phyloP scores from a whole-genome alignment of 768 basidiomycete species.

The Lanmaoa pseudosensibilis region DNA sequence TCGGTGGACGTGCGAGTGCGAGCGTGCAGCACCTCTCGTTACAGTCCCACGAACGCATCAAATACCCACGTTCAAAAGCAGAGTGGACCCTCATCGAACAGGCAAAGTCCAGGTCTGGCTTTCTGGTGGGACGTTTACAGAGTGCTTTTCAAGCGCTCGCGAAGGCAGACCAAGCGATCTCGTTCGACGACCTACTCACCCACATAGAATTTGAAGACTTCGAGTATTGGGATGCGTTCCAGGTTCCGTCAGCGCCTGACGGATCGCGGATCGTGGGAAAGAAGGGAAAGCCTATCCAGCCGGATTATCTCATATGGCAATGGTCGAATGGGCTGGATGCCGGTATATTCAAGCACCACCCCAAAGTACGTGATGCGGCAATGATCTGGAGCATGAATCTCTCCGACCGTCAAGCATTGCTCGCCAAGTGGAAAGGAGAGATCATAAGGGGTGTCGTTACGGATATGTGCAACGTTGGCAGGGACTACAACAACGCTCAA shows the following conservation, averaged over 20 bases:
- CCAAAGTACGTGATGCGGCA: slow-evolving; percentile 23
- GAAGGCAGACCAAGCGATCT: slow-evolving; percentile 12
- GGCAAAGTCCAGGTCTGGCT: slow-evolving; percentile 28
- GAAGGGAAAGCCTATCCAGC: slow-evolving; percentile 36
- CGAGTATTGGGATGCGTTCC: slow-evolving; percentile 46
- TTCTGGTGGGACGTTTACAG: slow-evolving; percentile 27
- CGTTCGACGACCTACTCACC: slow-evolving; percentile 37
- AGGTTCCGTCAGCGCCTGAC: slow-evolving; percentile 40
- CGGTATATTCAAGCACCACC: slow-evolving; percentile 38
- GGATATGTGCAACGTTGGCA: slow-evolving; percentile 35
- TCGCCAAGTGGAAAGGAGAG: slow-evolving; percentile 38
- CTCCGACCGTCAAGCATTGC: slow-evolving; percentile 26
- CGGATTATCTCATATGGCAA: slow-evolving; percentile 44
- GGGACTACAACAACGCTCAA: slow-evolving; percentile 44
- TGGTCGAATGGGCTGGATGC: slow-evolving; percentile 50
- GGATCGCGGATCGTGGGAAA: slow-evolving; percentile 47
- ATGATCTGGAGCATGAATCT: slow-evolving; percentile 41
- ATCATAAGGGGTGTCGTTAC: slow-evolving; percentile 37
- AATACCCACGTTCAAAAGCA: slow-evolving; percentile 22
- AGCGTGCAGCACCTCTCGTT: slow-evolving; percentile 50
- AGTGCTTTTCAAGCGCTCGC: slow-evolving; percentile 32
- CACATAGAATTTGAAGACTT: slow-evolving; percentile 54
- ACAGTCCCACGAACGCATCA: slow-evolving; percentile 37
- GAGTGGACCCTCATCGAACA: slow-evolving; percentile 46
- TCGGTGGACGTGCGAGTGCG: slow-evolving; percentile 55